phyloP scores from a whole-genome alignment of 352 stramenopile genomes.

The Pythium folliculosum region DNA sequence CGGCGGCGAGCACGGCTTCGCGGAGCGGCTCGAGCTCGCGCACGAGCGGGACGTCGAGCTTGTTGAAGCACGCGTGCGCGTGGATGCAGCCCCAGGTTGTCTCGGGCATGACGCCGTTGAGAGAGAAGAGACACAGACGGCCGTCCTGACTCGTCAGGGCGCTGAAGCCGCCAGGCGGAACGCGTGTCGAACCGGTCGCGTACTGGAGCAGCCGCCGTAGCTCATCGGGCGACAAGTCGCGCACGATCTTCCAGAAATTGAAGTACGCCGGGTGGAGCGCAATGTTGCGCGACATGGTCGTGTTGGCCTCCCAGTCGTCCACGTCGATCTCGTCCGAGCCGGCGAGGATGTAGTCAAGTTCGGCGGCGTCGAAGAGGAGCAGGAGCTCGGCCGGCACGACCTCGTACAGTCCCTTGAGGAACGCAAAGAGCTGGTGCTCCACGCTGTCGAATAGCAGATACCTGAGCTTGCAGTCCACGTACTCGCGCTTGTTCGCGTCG shows the following conservation, averaged over 20 bases:
- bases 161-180: constrained; percentile 33
- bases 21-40: constrained; percentile 9
- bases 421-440: constrained; percentile 54
- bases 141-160: constrained; percentile 32
- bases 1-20: constrained; percentile 13
- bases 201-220: constrained; percentile 38
- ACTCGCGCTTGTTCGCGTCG: constrained; percentile 93
- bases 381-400: constrained; percentile 88
- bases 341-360: constrained; percentile 92
- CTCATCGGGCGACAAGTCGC: constrained; percentile 34
- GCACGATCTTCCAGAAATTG: constrained; percentile 50
- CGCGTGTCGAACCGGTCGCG: constrained; percentile 37
- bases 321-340: constrained; percentile 91
- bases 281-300: constrained; percentile 22
- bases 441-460: constrained; percentile 88
- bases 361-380: constrained; percentile 92
- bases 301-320: constrained; percentile 88
- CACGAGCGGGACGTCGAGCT: constrained; percentile 7
- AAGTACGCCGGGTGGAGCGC: constrained; percentile 7
- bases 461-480: constrained; percentile 90
- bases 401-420: constrained; percentile 92
- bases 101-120: constrained; percentile 3
- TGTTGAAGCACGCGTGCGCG: constrained; percentile 13
- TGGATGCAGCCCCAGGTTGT: constrained; percentile 12
- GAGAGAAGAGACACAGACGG: constrained; percentile 27